Base-by-base conservation (phyloP, 345 rosid genomes). In the Boechera retrofracta region DNA sequence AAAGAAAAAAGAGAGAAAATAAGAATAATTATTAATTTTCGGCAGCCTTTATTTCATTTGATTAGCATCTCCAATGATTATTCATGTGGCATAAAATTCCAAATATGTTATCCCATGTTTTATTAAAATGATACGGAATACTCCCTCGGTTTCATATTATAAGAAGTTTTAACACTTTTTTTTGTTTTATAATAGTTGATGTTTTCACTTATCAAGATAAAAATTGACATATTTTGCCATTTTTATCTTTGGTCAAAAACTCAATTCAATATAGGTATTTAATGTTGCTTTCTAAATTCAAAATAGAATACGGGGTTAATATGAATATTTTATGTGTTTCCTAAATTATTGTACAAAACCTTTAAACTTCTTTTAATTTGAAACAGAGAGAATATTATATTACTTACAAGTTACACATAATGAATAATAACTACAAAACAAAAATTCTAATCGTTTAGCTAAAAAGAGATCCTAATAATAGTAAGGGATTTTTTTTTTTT, bases 31-130 rank as follows among this genome's bases (percentile, higher is more conserved):
- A 63, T 52, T 29, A 28, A 15, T 62, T 49, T 62, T n/a, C 5
- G 39, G 62, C 69, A 73, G 62, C 52, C 62, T 63, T 73, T 53
- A 28, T 72, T 72, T 52, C 53, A 72, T 51, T 49, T 49, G 52
- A 49, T 72, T 72, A 21, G 61, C 10, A 48, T 49, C 59, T 3
- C 61, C 69, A 72, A 71, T 71, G 66, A 71, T 71, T 44, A 59
- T 71, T 58, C 67, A 32, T 59, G 64, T 47, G 75, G 21, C 56
- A 59, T 59, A 33, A 58, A 71, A 33, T 71, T 59, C 67, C 67
- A 6, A 57, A 44, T 57, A 44, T 56, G 53, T 28, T 28, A 69
- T 55, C 64, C 28, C 31, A 69, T 24, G 64, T 51, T 9, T 28
- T 18, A 33, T 9, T 39, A 10, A 38, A 38, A n/a, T 67, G 16